A percentile compares a stretch with the other conserved stretches of the same genome.
Conservation (phyloP, 2,329 filamentous ascomycete species). For the Arthrobotrys conoides region DNA sequence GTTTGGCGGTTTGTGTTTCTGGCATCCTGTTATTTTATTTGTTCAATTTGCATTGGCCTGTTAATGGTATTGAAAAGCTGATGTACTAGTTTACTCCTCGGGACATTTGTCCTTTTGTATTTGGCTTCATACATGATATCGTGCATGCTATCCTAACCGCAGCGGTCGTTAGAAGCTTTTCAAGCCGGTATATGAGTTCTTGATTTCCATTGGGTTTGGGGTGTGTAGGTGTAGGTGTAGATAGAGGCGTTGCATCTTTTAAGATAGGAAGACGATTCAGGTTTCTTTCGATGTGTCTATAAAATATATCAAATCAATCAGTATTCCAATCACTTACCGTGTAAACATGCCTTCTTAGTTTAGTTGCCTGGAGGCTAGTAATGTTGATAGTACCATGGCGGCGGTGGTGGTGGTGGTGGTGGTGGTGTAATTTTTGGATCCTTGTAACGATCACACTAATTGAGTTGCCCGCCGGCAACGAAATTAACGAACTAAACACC, state of each 20-base stretch:
- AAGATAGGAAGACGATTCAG: slow-evolving; percentile 2
- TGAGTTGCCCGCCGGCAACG: slow-evolving; percentile 24
- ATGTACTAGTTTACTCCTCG: not conserved
- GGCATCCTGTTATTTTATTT: not conserved
- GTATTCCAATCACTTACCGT: not conserved
- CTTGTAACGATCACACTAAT: slow-evolving; percentile 3
- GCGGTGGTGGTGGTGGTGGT: no score
- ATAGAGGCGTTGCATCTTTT: slow-evolving; percentile 13
- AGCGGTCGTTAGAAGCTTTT: slow-evolving; percentile 7
- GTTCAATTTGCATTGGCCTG: slow-evolving; percentile 12
- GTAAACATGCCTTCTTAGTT: not conserved
- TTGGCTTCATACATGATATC: not conserved
- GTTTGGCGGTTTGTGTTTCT: slow-evolving; percentile 43
- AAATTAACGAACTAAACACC: slow-evolving; percentile 42
- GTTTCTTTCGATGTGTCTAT: slow-evolving; percentile 4
- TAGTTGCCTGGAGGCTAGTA: not conserved
- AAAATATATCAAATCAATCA: slow-evolving; percentile 10
- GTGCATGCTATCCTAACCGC: not conserved
- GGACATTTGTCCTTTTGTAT: not conserved
- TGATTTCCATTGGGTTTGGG: slow-evolving; percentile 1
- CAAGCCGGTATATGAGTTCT: not conserved
- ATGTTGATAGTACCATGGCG: not conserved
- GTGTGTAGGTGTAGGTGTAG: slow-evolving; percentile 5
- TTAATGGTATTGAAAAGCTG: slow-evolving; percentile 18
- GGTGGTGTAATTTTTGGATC: slow-evolving; percentile 29